A percentile compares a stretch with the other conserved stretches of the same genome.
These are phyloP conservation scores for Podospora pseudopauciseta DNA, from an alignment of 495 filamentous ascomycete genomes.

Conservation along the genomic window DNA sequence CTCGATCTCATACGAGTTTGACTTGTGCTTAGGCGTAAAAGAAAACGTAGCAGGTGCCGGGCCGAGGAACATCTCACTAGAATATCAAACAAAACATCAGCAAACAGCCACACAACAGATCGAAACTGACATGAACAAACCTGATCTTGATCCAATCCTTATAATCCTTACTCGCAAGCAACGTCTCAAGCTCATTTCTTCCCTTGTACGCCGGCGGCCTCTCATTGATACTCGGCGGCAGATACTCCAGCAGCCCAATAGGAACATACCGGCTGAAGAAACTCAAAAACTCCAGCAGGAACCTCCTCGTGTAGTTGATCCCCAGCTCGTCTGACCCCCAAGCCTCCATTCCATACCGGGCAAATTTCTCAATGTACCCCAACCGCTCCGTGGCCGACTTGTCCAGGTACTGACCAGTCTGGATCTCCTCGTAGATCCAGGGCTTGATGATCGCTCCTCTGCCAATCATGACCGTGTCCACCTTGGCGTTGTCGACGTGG, in stretches of 20 bases:
- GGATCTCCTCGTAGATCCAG: conserved; percentile 97
- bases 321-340: conserved; percentile 96
- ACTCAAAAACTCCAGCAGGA: conserved; percentile 91
- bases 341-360: conserved; percentile 79
- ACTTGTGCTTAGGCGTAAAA: conserved; percentile 98
- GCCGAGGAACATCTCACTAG: conserved; percentile 94
- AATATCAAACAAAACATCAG: neutral
- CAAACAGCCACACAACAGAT: conserved; percentile 3
- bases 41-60: conserved; percentile 84
- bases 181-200: conserved; percentile 83
- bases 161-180: conserved; percentile 84
- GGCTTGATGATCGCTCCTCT: conserved; percentile 93
- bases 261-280: conserved; percentile 90
- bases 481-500: conserved; percentile 69
- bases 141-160: conserved; percentile 98
- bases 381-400: conserved; percentile 87
- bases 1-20: conserved; percentile 69
- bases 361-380: conserved; percentile 81
- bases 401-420: conserved; percentile 86
- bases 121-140: conserved; percentile 30
- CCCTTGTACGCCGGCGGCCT: conserved; percentile 78
- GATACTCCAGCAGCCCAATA: conserved; percentile 76
- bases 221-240: conserved; percentile 85
- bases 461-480: conserved; percentile 88
- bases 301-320: conserved; percentile 80